Base-by-base conservation (phyloP, 805 yeast genomes). In the Ogataea thermomethanolica region DNA sequence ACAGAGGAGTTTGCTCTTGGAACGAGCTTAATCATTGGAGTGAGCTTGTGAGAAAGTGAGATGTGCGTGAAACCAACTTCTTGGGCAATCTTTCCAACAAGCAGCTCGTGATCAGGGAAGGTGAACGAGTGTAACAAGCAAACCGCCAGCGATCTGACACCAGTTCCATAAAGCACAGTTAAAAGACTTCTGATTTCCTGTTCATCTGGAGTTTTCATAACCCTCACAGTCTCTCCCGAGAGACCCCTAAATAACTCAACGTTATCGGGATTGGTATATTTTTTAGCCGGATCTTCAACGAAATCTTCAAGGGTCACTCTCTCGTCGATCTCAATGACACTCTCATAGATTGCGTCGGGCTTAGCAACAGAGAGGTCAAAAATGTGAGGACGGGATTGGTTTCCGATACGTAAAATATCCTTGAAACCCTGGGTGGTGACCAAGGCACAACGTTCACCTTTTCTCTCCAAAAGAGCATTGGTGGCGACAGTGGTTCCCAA, bases 401-500 rank as follows among this genome's bases (percentile, higher is more conserved):
- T 89, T 2, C 98, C 98, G 50, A 91, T 90, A 2, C 70, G 63
- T 45, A 91, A 67, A 28, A 85, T 79, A 56, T 91, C 97, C 50
- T 77, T 78, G 64, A 88, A 91, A 0, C 97, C 99, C 53, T 79
- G 83, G 11, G 97, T 86, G 2, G 95, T 88, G 5, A 90, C 62
- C 44, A 91, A 70, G 1, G 93, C 95, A 51, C 95, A 90, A 24
- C 79, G 67, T 42, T 89, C 95, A 37, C 98, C 99, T 56, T 89
- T 89, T 47, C 98, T 73, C 57, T 91, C 98, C 44, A 91, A 70
- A 25, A 93, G 71, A 1, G 98, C 96, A 64, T 91, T 91, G 7
- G 98, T 91, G 2, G 99, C 98, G 8, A 89, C 93, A 0, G 97
- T 90, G 4, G 97, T 89, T 3, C 97, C 97, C 84, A 90, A 81